Percentiles rank a stretch among this genome's conserved stretches.
Conservation (phyloP, 1,139 yeast genomes). For the Kodamaea plutei region DNA sequence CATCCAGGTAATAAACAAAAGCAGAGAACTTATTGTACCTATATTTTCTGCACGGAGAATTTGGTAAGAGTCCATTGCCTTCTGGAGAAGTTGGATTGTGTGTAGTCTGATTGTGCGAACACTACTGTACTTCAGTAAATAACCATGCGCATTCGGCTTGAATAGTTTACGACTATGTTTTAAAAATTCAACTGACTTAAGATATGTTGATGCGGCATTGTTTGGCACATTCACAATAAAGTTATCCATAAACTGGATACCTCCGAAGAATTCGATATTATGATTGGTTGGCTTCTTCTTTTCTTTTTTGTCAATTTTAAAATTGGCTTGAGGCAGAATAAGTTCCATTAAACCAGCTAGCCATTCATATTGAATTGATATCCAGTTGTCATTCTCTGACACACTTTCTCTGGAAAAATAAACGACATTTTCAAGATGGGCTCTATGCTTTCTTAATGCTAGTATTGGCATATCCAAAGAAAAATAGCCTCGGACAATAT, state of each 20-base stretch:
- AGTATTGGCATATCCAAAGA: constrained; percentile 56
- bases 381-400: constrained; percentile 31
- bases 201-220: constrained; percentile 26
- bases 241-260: constrained; percentile 26
- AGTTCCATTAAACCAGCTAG: constrained; percentile 51
- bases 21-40: too few relatives aligned
- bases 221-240: constrained; percentile 23
- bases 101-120: constrained; percentile 1
- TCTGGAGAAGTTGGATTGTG: constrained; percentile 27
- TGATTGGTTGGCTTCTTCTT: not conserved
- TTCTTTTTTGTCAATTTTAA: constrained; percentile 2
- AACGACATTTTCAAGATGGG: constrained; percentile 50
- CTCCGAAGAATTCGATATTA: constrained; percentile 27
- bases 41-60: constrained; percentile 1
- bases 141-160: constrained; percentile 3
- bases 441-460: constrained; percentile 60
- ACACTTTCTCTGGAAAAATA: constrained; percentile 10
- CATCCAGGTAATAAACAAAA: constrained; percentile 42
- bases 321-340: constrained; percentile 1
- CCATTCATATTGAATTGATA: constrained; percentile 46
- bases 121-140: constrained; percentile 7
- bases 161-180: constrained; percentile 2
- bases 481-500: constrained; percentile 58
- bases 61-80: too few relatives aligned
- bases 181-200: constrained; percentile 21